Base-by-base conservation (phyloP, 495 filamentous ascomycete species). In the Ascodesmis nigricans region DNA sequence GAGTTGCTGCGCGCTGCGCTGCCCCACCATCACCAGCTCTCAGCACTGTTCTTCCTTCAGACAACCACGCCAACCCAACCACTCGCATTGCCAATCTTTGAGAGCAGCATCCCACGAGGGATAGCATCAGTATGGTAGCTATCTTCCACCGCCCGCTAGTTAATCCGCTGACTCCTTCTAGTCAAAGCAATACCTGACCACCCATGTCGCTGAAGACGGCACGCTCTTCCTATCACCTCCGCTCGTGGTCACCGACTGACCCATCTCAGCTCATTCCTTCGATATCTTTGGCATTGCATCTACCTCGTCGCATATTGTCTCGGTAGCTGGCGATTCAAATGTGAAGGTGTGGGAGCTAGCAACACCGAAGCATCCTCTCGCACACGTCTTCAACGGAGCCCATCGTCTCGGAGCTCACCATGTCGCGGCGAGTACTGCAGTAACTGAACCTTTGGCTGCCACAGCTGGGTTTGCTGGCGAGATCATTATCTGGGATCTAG, bases 171-270 rank as follows among this genome's bases (percentile, higher is more conserved):
- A 25, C 11, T 11, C 6, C 11, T 11, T 6, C 17, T 46, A 97
- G 90, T 95, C 87, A 35, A 91, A 92, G 60, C 90, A 93, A 76
- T 95, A 92, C 53, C 69, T 97, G 22, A 81, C 81, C 37, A 73
- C 71, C 38, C 79, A 91, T 58, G 82, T 82, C 8, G 65, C 87
- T 51, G 78, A 91, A 52, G 66, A 81, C 63, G 80, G 81, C 79
- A n/a, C 52, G 45, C 61, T 43, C 8, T 17, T 36, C 26, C 23
- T 23, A 16, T 26, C 20, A 13, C 15, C 10, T 2, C 5, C 18
- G 5, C 8, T 3, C 6, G 13, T 26, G 3, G 39, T 23, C 1
- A 3, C 4, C 21, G 9, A 8, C 26, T 43, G 9, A 43, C 9
- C 18, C 14, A 11, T 29, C 15, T 35, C 9, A 81, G 82, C 79